A percentile compares a stretch with the other conserved stretches of the same genome.
phyloP scores from a whole-genome alignment of 2,329 filamentous ascomycete species.

The Cephalotrichum gorgonifer region DNA sequence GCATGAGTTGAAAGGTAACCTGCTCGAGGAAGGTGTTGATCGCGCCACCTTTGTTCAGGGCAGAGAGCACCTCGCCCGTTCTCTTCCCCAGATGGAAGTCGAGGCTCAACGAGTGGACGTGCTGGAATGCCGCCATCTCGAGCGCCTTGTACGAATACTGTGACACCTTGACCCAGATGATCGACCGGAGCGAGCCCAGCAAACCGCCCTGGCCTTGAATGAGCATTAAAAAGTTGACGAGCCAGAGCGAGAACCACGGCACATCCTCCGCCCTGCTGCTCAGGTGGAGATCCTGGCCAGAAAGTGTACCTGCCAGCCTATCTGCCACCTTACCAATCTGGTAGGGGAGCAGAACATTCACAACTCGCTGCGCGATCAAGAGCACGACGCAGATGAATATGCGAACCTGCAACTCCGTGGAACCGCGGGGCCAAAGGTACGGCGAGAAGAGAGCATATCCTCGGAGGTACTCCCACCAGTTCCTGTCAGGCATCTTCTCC shows the following conservation, averaged over 20 bases:
- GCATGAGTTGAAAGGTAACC: slow-evolving; percentile 88
- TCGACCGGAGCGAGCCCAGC: slow-evolving; percentile 69
- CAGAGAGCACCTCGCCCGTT: slow-evolving; percentile 90
- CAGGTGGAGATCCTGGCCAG: slow-evolving; percentile 21
- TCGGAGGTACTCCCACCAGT: slow-evolving; percentile 91
- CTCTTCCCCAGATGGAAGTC: slow-evolving; percentile 96
- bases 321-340: slow-evolving; percentile 76
- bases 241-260: slow-evolving; percentile 50
- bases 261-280: slow-evolving; percentile 26
- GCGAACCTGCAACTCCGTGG: slow-evolving; percentile 59
- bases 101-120: slow-evolving; percentile 88
- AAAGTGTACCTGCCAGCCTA: slow-evolving; percentile 41
- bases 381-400: slow-evolving; percentile 76
- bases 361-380: slow-evolving; percentile 66
- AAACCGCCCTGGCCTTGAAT: slow-evolving; percentile 85
- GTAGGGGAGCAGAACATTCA: slow-evolving; percentile 78
- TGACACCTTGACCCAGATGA: slow-evolving; percentile 91
- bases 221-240: slow-evolving; percentile 28
- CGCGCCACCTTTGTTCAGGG: slow-evolving; percentile 87
- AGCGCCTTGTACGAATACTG: slow-evolving; percentile 95
- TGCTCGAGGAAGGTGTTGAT: slow-evolving; percentile 97
- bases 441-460: slow-evolving; percentile 93
- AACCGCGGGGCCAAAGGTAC: slow-evolving; percentile 89
- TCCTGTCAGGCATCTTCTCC: slow-evolving; percentile 73
- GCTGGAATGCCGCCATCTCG: slow-evolving; percentile 91